Conservation (phyloP, 805 yeast species). For the Metschnikowia proteae region DNA sequence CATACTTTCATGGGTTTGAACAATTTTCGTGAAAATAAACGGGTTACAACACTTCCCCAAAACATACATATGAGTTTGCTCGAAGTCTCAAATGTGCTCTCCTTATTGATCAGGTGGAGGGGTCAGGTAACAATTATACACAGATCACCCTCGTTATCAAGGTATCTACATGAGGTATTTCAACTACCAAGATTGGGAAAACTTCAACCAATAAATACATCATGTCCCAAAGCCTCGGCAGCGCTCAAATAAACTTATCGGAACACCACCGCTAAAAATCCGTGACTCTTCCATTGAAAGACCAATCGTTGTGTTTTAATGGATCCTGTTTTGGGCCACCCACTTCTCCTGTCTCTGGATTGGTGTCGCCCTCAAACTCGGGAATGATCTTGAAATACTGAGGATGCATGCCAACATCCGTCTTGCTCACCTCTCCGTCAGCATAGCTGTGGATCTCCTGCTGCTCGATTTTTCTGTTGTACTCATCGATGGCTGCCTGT, state of each 20-base stretch:
- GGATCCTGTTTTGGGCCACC: conserved; percentile 99
- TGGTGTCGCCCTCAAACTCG: conserved; percentile 91
- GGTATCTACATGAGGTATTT: no score
- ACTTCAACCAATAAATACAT: neutral
- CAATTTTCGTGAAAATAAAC: no score
- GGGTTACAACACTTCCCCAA: no score
- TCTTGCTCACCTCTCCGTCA: conserved; percentile 17
- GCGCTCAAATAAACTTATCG: neutral
- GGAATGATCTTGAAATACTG: conserved; percentile 76
- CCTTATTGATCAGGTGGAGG: no score
- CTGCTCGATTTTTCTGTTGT: conserved; percentile 47
- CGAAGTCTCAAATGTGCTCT: no score
- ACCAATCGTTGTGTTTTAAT: conserved; percentile 76
- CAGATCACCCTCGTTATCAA: no score
- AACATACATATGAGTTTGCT: no score
- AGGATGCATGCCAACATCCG: conserved; percentile 67
- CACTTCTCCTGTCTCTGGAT: conserved; percentile 91
- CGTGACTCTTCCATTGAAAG: conserved; percentile 93
- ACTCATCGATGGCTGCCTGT: conserved; percentile 73
- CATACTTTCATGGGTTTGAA: no score
- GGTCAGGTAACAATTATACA: no score
- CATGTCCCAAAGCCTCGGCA: neutral
- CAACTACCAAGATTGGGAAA: neutral
- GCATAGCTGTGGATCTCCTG: conserved; percentile 9
- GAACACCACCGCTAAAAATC: conserved; percentile 54